Base-by-base conservation (phyloP, 1,139 yeast species). In the Yamadazyma jaroonii region DNA sequence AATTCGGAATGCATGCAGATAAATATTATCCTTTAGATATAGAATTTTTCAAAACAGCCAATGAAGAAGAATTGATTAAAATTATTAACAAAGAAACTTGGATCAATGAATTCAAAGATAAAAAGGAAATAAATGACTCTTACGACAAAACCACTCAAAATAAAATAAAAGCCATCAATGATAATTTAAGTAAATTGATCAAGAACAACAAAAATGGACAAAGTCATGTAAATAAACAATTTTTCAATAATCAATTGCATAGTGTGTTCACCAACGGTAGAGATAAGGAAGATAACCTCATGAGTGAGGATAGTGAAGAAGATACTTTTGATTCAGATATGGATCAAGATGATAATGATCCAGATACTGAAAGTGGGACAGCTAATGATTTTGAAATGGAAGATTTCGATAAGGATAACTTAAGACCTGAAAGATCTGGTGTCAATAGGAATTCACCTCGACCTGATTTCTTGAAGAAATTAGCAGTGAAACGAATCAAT, bases 11-110 rank as follows among this genome's bases (percentile, higher is more conserved):
- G 34, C 89, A 84, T 53, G 73, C 88, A 1, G 76, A 79, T 35
- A 72, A 69, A 45, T 90, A 86, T 61, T 89, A 89, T 55, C 68
- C 85, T 9, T 63, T 90, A 29, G 79, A 81, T 26, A 72, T 88
- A 28, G 74, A 78, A 29, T 69, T 85, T 9, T 85, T 83, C 62
- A 72, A 77, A 41, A 78, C 79, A 31, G 57, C 66, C 2, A 51
- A 68, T n/a, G 92, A 85, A 47, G 58, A 61, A 9, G 62, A 62
- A 39, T 55, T 81, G 30, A 56, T 79, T 28, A 69, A 74, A 32
- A 52, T 65, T 31, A 49, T 77, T 32, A 68, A 76, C 69, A 63
- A 64, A 48, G 70, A 72, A 49, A 72, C 76, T 34, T 79, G 81
- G 84, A 64, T 73, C 27, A 48, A 53, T 28, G 52, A 47, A 29